A percentile compares a stretch with the other conserved stretches of the same genome.
Conservation (phyloP, 163 green algal species). For the Scenedesmus sp. region DNA sequence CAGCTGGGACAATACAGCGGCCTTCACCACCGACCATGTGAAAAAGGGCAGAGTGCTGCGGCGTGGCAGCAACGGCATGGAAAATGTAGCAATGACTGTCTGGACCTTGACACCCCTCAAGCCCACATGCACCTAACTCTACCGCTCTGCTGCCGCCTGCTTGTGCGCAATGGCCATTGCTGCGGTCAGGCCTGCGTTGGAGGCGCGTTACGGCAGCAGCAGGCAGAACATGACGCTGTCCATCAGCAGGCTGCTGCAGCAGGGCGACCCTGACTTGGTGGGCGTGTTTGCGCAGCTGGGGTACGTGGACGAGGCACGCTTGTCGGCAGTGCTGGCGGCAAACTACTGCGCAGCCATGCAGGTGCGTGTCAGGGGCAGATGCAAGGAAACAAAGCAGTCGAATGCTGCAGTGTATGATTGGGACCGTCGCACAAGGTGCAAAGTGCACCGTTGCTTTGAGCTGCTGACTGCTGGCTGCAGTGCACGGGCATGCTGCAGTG, state of each 20-base stretch:
- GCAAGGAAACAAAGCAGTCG: not conserved
- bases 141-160: not conserved
- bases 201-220: constrained; percentile 62
- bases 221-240: constrained; percentile 56
- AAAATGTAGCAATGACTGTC: not conserved
- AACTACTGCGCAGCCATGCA: constrained; percentile 65
- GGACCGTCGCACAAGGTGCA: not conserved
- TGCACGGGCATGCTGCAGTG: not conserved
- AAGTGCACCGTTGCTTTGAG: not conserved
- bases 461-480: not conserved
- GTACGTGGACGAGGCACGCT: constrained; percentile 72
- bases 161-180: not conserved
- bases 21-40: not conserved
- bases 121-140: not conserved
- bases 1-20: not conserved
- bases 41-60: not conserved
- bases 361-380: constrained; percentile 33
- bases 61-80: too few species aligned
- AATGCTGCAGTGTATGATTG: not conserved
- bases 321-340: constrained; percentile 69
- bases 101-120: not conserved
- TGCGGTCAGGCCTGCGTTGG: not conserved
- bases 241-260: constrained; percentile 67
- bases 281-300: constrained; percentile 82
- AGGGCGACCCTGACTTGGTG: constrained; percentile 71